These are phyloP conservation scores for Lunasporangiospora selenospora DNA, from an alignment of 192 early-diverging fungal species.

Conservation along the genomic window DNA sequence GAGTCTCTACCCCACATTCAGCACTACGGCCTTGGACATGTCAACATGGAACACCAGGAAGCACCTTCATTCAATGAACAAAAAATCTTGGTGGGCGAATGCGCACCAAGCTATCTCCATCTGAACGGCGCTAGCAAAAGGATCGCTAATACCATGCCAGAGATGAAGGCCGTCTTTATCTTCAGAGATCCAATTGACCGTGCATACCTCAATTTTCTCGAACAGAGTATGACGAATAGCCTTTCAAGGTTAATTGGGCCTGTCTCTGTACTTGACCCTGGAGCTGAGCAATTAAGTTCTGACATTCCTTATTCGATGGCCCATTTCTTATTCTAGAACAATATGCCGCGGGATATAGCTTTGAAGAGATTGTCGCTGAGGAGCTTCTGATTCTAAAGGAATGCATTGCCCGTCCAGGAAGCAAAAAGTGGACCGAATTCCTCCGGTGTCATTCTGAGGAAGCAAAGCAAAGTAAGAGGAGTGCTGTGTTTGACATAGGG, in stretches of 20 bases:
- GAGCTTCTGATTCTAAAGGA: constrained; percentile 43
- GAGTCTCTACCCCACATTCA: constrained; percentile 46
- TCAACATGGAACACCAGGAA: constrained; percentile 45
- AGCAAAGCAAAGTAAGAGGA: constrained; percentile 37
- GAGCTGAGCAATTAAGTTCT: too few species aligned
- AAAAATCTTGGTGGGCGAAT: constrained; percentile 45
- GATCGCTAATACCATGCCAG: constrained; percentile 53
- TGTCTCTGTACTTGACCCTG: too few species aligned
- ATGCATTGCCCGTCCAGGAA: constrained; percentile 38
- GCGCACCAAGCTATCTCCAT: constrained; percentile 43
- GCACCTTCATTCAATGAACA: constrained; percentile 20
- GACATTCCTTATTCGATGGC: too few species aligned
- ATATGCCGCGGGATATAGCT: constrained; percentile 48
- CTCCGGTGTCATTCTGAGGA: constrained; percentile 40
- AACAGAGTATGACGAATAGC: constrained; percentile 36
- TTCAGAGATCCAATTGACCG: constrained; percentile 58
- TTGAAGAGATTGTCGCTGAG: constrained; percentile 45
- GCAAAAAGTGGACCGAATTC: constrained; percentile 44
- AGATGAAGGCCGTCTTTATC: constrained; percentile 58
- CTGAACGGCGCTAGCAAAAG: constrained; percentile 49
- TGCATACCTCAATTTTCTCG: constrained; percentile 57
- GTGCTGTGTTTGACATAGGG: too few species aligned
- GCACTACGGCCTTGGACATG: constrained; percentile 39
- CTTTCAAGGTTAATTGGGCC: too few species aligned
- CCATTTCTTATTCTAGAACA: too few species aligned